A percentile compares a stretch with the other conserved stretches of the same genome.
Evolutionary conservation across 2,329 filamentous ascomycete species (phyloP).

Genomic region (Scedosporium aurantiacum): DNA sequence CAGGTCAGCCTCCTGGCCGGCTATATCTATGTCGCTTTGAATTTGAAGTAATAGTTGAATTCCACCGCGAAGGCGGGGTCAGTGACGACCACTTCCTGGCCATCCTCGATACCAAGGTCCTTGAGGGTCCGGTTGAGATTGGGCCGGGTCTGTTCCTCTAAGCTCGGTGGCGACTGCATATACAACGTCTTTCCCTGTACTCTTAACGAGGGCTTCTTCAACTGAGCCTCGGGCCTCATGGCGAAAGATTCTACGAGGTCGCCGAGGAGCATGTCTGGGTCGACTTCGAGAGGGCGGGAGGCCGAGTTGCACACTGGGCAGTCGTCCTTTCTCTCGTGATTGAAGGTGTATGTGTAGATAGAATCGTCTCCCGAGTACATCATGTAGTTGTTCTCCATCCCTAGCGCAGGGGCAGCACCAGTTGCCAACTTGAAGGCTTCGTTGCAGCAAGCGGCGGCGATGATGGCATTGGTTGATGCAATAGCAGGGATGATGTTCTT

Average conservation of each 20-base stretch:
- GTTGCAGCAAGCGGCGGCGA: slow-evolving; percentile 91
- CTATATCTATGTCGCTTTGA: slow-evolving; percentile 20
- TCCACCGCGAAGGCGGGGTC: slow-evolving; percentile 79
- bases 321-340: slow-evolving; percentile 86
- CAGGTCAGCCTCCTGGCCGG: not conserved
- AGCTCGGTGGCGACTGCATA: slow-evolving; percentile 69
- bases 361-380: slow-evolving; percentile 96
- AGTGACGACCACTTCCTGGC: slow-evolving; percentile 83
- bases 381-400: slow-evolving; percentile 84
- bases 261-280: slow-evolving; percentile 61
- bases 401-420: slow-evolving; percentile 67
- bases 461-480: slow-evolving; percentile 92
- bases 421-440: slow-evolving; percentile 94
- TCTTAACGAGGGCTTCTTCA: slow-evolving; percentile 86
- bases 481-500: slow-evolving; percentile 99
- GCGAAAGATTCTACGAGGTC: slow-evolving; percentile 80
- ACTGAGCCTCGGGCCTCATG: slow-evolving; percentile 73
- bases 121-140: slow-evolving; percentile 70
- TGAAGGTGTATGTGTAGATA: slow-evolving; percentile 96
- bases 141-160: slow-evolving; percentile 73
- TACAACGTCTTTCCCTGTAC: slow-evolving; percentile 75
- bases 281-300: slow-evolving; percentile 62
- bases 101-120: slow-evolving; percentile 62
- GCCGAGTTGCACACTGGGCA: slow-evolving; percentile 88
- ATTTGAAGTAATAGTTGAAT: slow-evolving; percentile 45